Percentiles rank a stretch among this genome's conserved stretches.
Conservation (phyloP, 2,329 filamentous ascomycete genomes). For the Huntiella savannae region DNA sequence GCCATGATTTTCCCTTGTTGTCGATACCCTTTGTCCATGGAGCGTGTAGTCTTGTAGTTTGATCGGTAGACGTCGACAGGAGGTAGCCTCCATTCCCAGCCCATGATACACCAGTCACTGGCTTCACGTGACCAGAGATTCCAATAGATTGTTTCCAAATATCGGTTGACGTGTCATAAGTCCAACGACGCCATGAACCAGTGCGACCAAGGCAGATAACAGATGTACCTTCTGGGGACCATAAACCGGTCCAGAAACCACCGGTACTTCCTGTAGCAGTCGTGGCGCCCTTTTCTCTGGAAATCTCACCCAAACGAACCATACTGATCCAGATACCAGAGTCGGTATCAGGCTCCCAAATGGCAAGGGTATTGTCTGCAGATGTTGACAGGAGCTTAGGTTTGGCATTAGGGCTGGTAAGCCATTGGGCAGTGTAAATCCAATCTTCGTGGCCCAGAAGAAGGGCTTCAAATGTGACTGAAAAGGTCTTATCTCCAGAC, state of each 20-base stretch:
- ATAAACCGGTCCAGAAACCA: conserved; percentile 90
- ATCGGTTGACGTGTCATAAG: conserved; percentile 38
- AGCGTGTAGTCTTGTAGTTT: conserved; percentile 77
- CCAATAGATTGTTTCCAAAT: conserved; percentile 61
- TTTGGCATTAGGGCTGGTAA: conserved; percentile 22
- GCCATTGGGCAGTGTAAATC: conserved; percentile 83
- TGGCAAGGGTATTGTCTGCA: conserved; percentile 81
- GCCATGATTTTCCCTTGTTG: conserved; percentile 45
- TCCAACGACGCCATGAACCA: conserved; percentile 84
- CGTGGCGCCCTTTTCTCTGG: conserved; percentile 82
- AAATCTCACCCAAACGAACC: conserved; percentile 79
- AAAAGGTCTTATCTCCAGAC: conserved; percentile 42
- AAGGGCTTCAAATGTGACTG: conserved; percentile 81
- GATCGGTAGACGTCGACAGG: conserved; percentile 74
- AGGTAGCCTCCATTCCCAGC: conserved; percentile 64
- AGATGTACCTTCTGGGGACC: conserved; percentile 53
- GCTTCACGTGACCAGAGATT: conserved; percentile 64
- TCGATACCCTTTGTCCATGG: conserved; percentile 41
- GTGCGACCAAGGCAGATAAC: conserved; percentile 76
- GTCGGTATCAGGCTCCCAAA: conserved; percentile 70
- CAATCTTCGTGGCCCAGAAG: conserved; percentile 93
- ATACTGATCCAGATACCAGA: conserved; percentile 86
- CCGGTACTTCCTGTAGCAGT: conserved; percentile 91
- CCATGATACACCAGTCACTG: conserved; percentile 73
- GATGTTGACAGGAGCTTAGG: conserved; percentile 72